Evolutionary conservation across 1,139 yeast genomes (phyloP), one percentile per base, ranked within the genome.

Genomic region (Pichia sp.): DNA sequence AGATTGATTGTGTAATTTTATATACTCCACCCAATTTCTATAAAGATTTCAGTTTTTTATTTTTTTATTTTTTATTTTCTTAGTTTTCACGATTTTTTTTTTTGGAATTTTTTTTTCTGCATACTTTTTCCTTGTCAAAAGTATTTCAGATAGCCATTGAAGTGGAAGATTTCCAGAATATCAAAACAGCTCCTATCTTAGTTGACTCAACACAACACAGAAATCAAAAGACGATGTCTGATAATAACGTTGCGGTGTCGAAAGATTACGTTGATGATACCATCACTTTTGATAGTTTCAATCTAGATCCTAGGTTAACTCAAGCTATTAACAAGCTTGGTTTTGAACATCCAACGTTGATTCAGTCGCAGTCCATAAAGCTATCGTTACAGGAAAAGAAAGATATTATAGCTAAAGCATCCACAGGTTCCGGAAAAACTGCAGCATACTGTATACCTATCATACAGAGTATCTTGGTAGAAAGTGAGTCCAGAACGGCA

Each of bases 361-460:
- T 93, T 53, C 99, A 93, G 73, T 82, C 95, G 7, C 85, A 84
- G 69, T 90, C 96, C n/a, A 89, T 93, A 57, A 97, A 96, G 36
- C 74, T 93, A 54, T 97, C 98, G 1, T 72, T 93, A 54, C 88
- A 89, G 62, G 95, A 87, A 61, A 97, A 96, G 5, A 84, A 83
- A 63, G 95, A 87, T 71, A 82, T 87, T 56, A 86, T 87, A 62
- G 95, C 93, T 2, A 75, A 85, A 59, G 95, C 95, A 0, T 89
- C 85, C 60, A 87, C 95, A 0, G 95, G 95, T 44, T 85, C 92
- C 4, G 95, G 95, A 64, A 87, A 87, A 70, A 87, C 95, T 0
- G 95, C 93, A 0, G 93, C 95, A 0, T 87, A 86, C 71, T 90
- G 92, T 47, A 84, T 87, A 53, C 99, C 99, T 1, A 88, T 93